Evolutionary conservation across 306 rosid species (phyloP), one percentile per base, ranked within the genome.

Genomic region (Oxytropis ochrocephala): DNA sequence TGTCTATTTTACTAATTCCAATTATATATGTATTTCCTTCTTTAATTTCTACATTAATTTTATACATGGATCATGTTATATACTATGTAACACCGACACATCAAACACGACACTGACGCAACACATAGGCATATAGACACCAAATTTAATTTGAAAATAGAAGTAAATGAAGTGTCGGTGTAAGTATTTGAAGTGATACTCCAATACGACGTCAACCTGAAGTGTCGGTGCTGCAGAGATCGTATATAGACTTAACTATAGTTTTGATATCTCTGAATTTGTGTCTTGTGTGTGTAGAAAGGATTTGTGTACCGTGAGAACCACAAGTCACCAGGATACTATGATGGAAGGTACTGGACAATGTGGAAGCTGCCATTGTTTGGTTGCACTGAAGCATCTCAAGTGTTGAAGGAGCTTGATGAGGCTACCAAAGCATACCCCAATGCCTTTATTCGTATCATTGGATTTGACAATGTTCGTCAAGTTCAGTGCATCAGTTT

Each of bases 311-410:
- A 81, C 93, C 88, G 96, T 72, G 88, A 86, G 87, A 0, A 91
- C 87, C 0, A 73, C 79, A 52, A 3, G 0, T 80, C 91, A 27
- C 96, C 91, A 0, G 92, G 96, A 50, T 88, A 91, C 88, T 91
- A 91, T 54, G 96, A 88, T 19, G 93, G 97, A 6, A 66, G 97
- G 0, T 82, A 75, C 84, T 88, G 97, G 96, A 83, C 88, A 14
- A 91, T 91, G 96, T 88, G 96, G 91, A 91, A 91, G 89, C 76
- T 91, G 7, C 97, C 97, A 2, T 75, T 88, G 93, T 91, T 69
- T 52, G 98, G 96, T 0, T 84, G 89, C 93, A 88, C 78, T 0
- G 96, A 90, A 13, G 0, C 93, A 0, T 0, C 75, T 6, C 96
- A 90, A 67, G 96, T 90, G 38, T 0, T 79, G 51, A 36, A 8